Evolutionary conservation across 2,329 filamentous ascomycete species (phyloP), one percentile per base, ranked within the genome.

Genomic region (Chaetothyriales sp.): DNA sequence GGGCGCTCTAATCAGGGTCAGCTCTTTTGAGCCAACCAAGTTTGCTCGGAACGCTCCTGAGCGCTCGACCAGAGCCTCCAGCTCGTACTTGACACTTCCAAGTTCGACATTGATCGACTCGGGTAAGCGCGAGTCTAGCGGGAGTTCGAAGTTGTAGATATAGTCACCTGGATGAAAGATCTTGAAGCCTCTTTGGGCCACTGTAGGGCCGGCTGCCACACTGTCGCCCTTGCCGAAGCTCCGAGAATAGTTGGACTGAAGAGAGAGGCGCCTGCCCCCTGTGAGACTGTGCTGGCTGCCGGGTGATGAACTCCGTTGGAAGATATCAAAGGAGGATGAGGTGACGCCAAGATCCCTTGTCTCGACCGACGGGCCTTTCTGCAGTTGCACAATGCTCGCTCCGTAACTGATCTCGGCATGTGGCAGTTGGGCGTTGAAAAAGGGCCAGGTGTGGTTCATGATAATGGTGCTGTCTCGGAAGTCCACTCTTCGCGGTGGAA

Each of bases 11-110:
- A 95, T 86, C 46, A 95, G 79, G 7, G 77, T 78, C 2, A 95
- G 81, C 65, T 95, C 88, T 64, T 88, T 86, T 44, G 73, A 76
- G 42, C 89, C 89, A 51, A 88, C 76, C 1, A 95, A 72, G 59
- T 95, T 95, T 1, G 87, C 83, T 61, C 89, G 85, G 71, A 95
- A 95, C 12, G 89, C 85, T 2, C 89, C 89, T 2, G 88, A 81
- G 51, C 89, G 81, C 66, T 94, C 88, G 5, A 95, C 78, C 3
- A 79, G 81, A 0, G 86, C 86, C 63, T 94, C 86, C 5, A 95
- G 71, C 60, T 92, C 85, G 74, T 93, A 95, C 59, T 83, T 86
- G 25, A 95, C 87, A 2, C 79, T 86, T 7, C 87, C 89, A 46
- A 90, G 81, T 50, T 90, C 87, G 32, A 93, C 79, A 62, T 85